Conservation (phyloP, 805 yeast genomes). For the Candida coquimbonensis region DNA sequence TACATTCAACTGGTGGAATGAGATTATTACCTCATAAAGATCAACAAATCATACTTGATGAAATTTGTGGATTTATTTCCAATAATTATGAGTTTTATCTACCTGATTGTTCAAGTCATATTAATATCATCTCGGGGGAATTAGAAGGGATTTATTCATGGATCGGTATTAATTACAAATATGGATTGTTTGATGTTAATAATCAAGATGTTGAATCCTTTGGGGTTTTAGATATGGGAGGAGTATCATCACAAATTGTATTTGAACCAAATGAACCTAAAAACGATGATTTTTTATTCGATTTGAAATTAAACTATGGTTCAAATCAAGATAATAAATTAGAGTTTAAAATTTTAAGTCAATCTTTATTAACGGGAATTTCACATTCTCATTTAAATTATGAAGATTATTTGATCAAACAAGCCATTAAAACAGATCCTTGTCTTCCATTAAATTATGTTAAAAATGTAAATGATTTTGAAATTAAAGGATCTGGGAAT, state of each 20-base stretch:
- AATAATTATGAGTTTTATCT: conserved; percentile 42
- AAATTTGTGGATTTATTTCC: conserved; percentile 43
- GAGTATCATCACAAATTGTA: conserved; percentile 82
- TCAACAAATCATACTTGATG: conserved; percentile 37
- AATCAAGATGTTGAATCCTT: conserved; percentile 33
- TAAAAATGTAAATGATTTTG: conserved; percentile 11
- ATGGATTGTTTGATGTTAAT: conserved; percentile 33
- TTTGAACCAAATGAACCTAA: conserved; percentile 50
- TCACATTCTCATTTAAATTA: conserved; percentile 46
- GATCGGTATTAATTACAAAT: conserved; percentile 53
- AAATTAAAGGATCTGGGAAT: conserved; percentile 46
- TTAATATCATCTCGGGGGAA: conserved; percentile 57
- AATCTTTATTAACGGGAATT: conserved; percentile 57
- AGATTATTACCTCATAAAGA: conserved; percentile 47
- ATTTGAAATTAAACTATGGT: conserved; percentile 33
- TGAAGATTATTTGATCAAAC: conserved; percentile 27
- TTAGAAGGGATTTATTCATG: conserved; percentile 63
- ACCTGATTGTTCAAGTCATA: conserved; percentile 56
- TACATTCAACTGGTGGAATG: conserved; percentile 70
- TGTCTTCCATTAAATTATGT: conserved; percentile 46
- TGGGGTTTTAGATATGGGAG: conserved; percentile 97
- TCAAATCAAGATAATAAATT: conserved; percentile 21
- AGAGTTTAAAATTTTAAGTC: conserved; percentile 41
- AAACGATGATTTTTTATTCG: conserved; percentile 39
- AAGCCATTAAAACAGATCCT: conserved; percentile 36